Percentiles rank a stretch among this genome's conserved stretches.
These are phyloP conservation scores for Combretum micranthum DNA, from an alignment of 345 rosid species.

Conservation along the genomic window DNA sequence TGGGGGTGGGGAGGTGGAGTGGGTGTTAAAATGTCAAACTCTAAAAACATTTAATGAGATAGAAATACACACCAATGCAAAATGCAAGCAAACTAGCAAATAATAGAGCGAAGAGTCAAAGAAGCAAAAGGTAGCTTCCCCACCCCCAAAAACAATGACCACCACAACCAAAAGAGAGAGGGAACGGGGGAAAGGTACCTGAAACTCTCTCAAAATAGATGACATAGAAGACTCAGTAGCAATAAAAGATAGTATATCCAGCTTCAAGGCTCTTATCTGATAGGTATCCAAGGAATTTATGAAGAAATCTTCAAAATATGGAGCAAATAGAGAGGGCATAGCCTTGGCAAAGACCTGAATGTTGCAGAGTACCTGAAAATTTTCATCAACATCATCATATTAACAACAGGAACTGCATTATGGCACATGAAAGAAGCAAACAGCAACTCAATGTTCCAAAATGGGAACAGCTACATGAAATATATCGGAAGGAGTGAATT, in stretches of 20 bases:
- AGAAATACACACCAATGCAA: too few relatives aligned
- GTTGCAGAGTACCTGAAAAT: conserved; percentile 80
- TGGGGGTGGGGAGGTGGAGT: too few relatives aligned
- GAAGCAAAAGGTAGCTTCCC: too few relatives aligned
- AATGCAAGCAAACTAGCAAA: too few relatives aligned
- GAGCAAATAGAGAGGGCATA: conserved; percentile 72
- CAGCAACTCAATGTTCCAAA: background rate
- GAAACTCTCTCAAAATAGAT: conserved; percentile 74
- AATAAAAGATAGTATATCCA: conserved; percentile 79
- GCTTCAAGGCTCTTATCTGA: conserved; percentile 79
- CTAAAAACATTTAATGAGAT: conserved; percentile 19
- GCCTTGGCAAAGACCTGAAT: conserved; percentile 82
- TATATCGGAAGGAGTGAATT: too few relatives aligned
- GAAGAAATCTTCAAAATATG: conserved; percentile 69
- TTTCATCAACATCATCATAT: conserved; percentile 9
- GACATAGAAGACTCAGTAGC: conserved; percentile 63
- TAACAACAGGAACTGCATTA: background rate
- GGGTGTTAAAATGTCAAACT: conserved; percentile 83
- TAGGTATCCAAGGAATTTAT: conserved; percentile 64
- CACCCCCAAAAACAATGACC: too few relatives aligned
- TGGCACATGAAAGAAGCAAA: background rate
- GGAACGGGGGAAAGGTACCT: conserved; percentile 37
- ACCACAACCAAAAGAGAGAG: conserved; percentile 5
- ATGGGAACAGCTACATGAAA: too few relatives aligned
- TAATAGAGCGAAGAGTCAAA: background rate